Base-by-base conservation (phyloP, 768 basidiomycete genomes). In the Podaxis pistillaris region DNA sequence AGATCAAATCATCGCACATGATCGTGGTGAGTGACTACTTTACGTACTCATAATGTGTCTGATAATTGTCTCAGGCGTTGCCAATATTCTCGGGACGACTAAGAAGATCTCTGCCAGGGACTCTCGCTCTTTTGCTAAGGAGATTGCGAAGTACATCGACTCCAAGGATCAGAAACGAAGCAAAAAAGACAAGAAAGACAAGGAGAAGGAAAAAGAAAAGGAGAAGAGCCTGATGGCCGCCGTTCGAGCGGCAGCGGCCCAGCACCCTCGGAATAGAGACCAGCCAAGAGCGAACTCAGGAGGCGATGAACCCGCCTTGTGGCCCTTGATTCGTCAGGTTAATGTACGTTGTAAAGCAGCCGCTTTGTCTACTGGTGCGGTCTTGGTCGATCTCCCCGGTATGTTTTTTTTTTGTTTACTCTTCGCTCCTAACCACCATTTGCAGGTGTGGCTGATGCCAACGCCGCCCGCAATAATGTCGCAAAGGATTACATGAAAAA, bases 401-500 rank as follows among this genome's bases (percentile, higher is more conserved):
- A 68, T n/a, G 70, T 64, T 24, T 12, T 36, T 4, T 0, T 40
- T 11, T 49, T 50, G 41, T 11, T 44, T 30, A 2, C 33, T 30
- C 8, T 49, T 24, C n/a, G 15, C 12, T n/a, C 38, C 12, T 53
- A 61, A 56, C 58, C 41, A 37, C 24, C 11, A 17, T 46, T 28
- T 4, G 17, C 56, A 81, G 81, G 81, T 74, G 83, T 86, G 26
- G 85, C 84, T 12, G 86, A 88, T 68, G 83, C 85, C 17, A 88
- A 88, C 68, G 84, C 84, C 11, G 86, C 86, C 13, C 75, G 86
- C 59, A 84, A 83, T 68, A 82, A 75, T 53, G 87, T 88, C 49
- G 85, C 86, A 1, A 86, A 86, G 68, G 79, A 83, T 33, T 87
- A 87, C 69, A 86, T 87, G 85, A 87, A 87, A 69, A 86, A 83